A percentile compares a stretch with the other conserved stretches of the same genome.
These are phyloP conservation scores for Corynespora cassiicola DNA, from an alignment of 2,329 filamentous ascomycete genomes.

Conservation along the genomic window DNA sequence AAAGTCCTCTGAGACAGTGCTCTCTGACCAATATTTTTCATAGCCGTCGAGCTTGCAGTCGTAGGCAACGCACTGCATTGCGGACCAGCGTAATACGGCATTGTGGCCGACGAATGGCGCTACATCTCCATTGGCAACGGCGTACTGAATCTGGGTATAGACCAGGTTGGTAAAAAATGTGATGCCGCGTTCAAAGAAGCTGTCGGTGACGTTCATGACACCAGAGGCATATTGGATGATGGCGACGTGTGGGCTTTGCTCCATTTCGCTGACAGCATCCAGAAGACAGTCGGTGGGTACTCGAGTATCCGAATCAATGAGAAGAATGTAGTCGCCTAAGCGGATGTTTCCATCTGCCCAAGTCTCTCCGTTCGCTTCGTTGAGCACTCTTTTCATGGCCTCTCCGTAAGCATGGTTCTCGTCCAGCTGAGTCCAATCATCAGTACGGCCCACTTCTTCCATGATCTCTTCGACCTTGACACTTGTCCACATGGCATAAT, in stretches of 20 bases:
- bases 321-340: constrained; percentile 80
- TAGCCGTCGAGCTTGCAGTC: constrained; percentile 55
- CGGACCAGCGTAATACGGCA: constrained; percentile 74
- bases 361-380: constrained; percentile 69
- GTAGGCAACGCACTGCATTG: constrained; percentile 62
- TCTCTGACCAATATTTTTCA: constrained; percentile 76
- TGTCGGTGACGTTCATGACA: constrained; percentile 75
- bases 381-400: constrained; percentile 67
- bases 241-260: constrained; percentile 77
- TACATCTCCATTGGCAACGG: constrained; percentile 73
- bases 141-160: constrained; percentile 75
- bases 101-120: constrained; percentile 82
- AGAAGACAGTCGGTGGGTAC: constrained; percentile 75
- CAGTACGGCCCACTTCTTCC: constrained; percentile 27
- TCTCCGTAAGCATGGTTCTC: constrained; percentile 40
- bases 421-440: constrained; percentile 39
- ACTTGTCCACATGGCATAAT: constrained; percentile 69
- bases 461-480: constrained; percentile 69
- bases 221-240: constrained; percentile 76
- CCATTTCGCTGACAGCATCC: constrained; percentile 82
- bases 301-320: constrained; percentile 55
- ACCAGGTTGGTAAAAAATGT: constrained; percentile 82
- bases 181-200: constrained; percentile 77
- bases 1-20: constrained; percentile 79
- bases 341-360: constrained; percentile 86